Base-by-base conservation (phyloP, 257 asterid species). In the Gentiana straminea region DNA sequence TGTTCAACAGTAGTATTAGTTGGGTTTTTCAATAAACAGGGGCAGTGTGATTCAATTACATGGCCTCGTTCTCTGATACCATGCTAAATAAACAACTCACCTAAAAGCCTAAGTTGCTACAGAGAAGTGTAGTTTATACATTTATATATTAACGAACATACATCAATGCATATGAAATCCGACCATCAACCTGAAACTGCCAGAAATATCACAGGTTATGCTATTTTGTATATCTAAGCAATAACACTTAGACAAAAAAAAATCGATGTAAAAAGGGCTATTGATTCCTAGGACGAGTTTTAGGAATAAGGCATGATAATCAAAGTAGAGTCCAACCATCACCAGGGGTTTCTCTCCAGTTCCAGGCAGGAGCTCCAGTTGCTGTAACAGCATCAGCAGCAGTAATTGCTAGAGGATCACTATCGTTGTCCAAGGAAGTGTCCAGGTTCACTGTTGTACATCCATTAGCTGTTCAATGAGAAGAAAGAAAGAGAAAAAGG, bases 301-400 rank as follows among this genome's bases (percentile, higher is more conserved):
- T 33, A 55, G 55, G 38, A 38, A 47, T 15, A 13, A 56, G 15
- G 6, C 48, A 10, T 59, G 12, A 39, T 6, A 35, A 62, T 24
- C 33, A 54, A 4, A 24, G 37, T 49, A 41, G 58, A 46, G 11
- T 38, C 64, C 50, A 64, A 55, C 69, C 67, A 55, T 46, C 52
- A 41, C 49, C 65, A 1, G 65, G 69, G 64, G 61, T 55, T 65
- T 73, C 96, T 73, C 94, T 80, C 98, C 98, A 90, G 58, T 76
- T 86, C 98, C 98, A 90, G 2, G 98, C 96, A 67, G 98, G 86
- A 68, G 68, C 86, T 50, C 91, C 96, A 65, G 80, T 70, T 45
- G 84, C 86, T 57, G 79, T 86, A 68, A 86, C 94, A 52, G 89
- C 89, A 60, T 86, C 96, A 45, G 91, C 82, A 45, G 96, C 81